Evolutionary conservation across 257 asterid genomes (phyloP).

Genomic region (Plantago major): DNA sequence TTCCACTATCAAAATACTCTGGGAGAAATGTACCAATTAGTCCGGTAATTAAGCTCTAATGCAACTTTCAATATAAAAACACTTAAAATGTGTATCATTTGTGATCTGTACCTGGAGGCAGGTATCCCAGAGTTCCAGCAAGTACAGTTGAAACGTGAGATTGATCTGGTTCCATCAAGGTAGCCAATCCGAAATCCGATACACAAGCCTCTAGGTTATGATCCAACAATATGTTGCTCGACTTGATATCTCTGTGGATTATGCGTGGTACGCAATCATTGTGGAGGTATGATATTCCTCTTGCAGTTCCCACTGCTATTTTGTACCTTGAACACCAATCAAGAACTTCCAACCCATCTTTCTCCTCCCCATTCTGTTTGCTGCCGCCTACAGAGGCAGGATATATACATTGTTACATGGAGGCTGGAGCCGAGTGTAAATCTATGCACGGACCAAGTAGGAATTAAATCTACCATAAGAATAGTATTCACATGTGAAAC

Average conservation of each 20-base stretch:
- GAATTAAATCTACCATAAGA: neutral
- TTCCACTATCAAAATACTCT: constrained; percentile 91
- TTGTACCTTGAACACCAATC: constrained; percentile 74
- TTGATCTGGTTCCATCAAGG: constrained; percentile 72
- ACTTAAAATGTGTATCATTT: neutral
- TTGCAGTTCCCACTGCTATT: constrained; percentile 85
- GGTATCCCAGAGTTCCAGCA: constrained; percentile 90
- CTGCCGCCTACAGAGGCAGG: neutral
- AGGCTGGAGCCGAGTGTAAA: no score
- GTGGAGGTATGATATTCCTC: constrained; percentile 85
- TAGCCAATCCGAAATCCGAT: constrained; percentile 88
- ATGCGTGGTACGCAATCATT: constrained; percentile 90
- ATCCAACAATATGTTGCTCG: constrained; percentile 80
- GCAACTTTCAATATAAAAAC: no score
- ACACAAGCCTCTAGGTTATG: constrained; percentile 67
- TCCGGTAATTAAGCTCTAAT: neutral
- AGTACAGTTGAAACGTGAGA: constrained; percentile 86
- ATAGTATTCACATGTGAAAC: no score
- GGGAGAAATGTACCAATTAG: constrained; percentile 26
- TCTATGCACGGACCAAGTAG: neutral
- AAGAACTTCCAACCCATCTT: constrained; percentile 23
- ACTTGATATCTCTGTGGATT: constrained; percentile 81
- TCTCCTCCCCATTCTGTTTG: no score
- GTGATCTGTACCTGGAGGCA: constrained; percentile 65
- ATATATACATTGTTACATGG: neutral